A percentile compares a stretch with the other conserved stretches of the same genome.
Conservation (phyloP, 306 rosid species). For the Trichosanthes truncata region DNA sequence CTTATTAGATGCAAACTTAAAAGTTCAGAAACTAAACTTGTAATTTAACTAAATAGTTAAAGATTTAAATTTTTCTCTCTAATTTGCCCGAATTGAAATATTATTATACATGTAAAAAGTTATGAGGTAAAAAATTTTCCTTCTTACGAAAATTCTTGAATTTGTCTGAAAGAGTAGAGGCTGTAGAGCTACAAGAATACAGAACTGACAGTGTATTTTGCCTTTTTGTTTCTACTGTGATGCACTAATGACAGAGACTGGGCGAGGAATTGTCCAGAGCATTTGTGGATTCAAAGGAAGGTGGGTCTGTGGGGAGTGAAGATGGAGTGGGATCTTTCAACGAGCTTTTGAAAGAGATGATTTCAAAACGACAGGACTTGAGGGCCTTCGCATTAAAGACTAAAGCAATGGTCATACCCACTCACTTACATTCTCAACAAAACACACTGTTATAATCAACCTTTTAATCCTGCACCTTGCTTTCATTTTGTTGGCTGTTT, state of each 20-base stretch:
- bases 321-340: conserved; percentile 52
- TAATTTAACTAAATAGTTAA: too few species aligned
- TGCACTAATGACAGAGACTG: conserved; percentile 47
- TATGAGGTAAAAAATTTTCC: neutral
- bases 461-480: neutral
- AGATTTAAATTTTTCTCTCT: too few species aligned
- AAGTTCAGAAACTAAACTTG: too few species aligned
- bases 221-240: conserved; percentile 9
- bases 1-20: too few species aligned
- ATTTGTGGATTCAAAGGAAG: conserved; percentile 49
- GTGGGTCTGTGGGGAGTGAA: conserved; percentile 24
- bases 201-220: neutral
- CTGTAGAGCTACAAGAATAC: neutral
- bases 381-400: conserved; percentile 77
- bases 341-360: conserved; percentile 68
- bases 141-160: too few species aligned
- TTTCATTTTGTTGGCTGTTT: neutral
- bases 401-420: conserved; percentile 59
- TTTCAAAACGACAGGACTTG: conserved; percentile 48
- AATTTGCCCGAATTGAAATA: too few species aligned
- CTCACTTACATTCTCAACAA: neutral
- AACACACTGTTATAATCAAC: neutral
- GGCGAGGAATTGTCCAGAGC: conserved; percentile 72
- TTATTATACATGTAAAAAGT: too few species aligned
- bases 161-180: neutral